Evolutionary conservation across 441 rosid species (phyloP).

Genomic region (Sinapis alba): DNA sequence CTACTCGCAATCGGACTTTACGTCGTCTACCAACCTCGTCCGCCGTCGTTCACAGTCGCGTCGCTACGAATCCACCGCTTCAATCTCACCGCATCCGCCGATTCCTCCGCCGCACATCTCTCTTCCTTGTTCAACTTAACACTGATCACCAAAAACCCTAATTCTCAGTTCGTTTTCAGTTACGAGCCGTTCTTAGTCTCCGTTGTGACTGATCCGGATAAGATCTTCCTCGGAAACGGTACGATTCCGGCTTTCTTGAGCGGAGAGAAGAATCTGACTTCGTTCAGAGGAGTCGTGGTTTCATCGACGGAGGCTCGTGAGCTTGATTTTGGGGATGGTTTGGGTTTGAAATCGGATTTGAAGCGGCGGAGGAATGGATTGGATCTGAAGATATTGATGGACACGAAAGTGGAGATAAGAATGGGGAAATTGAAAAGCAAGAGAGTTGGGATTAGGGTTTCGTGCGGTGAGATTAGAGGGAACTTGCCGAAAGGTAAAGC

Average conservation of each 20-base stretch:
- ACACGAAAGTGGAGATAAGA: conserved; percentile 48
- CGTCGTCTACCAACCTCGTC: conserved; percentile 60
- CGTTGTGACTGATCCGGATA: conserved; percentile 25
- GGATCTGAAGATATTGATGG: conserved; percentile 48
- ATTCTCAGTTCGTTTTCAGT: conserved; percentile 51
- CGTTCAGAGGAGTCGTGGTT: conserved; percentile 37
- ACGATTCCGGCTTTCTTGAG: conserved; percentile 50
- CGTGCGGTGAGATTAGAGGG: conserved; percentile 49
- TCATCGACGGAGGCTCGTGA: conserved; percentile 38
- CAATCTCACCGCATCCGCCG: conserved; percentile 52
- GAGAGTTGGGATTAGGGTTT: conserved; percentile 55
- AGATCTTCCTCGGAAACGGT: conserved; percentile 54
- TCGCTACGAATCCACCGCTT: conserved; percentile 52
- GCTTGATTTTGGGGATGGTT: conserved; percentile 49
- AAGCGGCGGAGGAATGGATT: conserved; percentile 43
- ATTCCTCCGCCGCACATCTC: conserved; percentile 54
- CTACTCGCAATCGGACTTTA: conserved; percentile 49
- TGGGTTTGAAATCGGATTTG: conserved; percentile 51
- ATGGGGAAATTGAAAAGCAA: conserved; percentile 48
- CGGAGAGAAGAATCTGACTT: conserved; percentile 43
- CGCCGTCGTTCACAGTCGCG: conserved; percentile 50
- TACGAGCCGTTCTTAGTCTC: conserved; percentile 52
- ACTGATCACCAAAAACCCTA: conserved; percentile 54
- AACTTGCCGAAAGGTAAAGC: conserved; percentile 50
- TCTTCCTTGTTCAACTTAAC: conserved; percentile 52